Percentiles rank a stretch among this genome's conserved stretches.
Evolutionary conservation across 73 alveolate genomes (phyloP).

Genomic region (Paraurostyla sp.): DNA sequence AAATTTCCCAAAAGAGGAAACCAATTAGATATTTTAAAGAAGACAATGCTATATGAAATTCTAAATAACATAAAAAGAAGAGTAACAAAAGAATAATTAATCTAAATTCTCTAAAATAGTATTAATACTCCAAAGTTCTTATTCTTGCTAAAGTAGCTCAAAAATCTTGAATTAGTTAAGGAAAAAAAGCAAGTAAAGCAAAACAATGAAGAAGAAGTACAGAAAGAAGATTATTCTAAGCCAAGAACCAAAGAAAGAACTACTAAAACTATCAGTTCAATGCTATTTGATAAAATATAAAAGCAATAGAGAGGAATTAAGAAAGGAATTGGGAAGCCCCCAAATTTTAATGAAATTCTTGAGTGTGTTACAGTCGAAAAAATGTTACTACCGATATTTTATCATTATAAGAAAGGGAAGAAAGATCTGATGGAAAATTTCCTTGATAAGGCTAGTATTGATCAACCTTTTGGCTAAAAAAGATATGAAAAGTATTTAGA

Average conservation of each 20-base stretch:
- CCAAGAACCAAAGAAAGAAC: conserved; percentile 23
- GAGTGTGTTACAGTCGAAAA: conserved; percentile 24
- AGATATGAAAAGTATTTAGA: conserved; percentile 15
- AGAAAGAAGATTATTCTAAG: conserved; percentile 38
- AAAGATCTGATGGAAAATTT: conserved; percentile 8
- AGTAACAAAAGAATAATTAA: not conserved
- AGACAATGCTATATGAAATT: conserved; percentile 3
- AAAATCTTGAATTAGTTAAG: not conserved
- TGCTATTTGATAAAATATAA: not conserved
- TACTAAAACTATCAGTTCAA: not conserved
- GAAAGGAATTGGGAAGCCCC: not conserved
- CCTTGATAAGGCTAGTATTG: conserved; percentile 19
- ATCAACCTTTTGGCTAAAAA: conserved; percentile 24
- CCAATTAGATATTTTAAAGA: conserved; percentile 1
- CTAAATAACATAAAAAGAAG: not conserved
- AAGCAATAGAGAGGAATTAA: not conserved
- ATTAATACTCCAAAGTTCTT: conserved; percentile 19
- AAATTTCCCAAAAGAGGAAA: conserved; percentile 43
- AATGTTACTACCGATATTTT: conserved; percentile 35
- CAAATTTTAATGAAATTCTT: not conserved
- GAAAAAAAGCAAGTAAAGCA: not conserved
- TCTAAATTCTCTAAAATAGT: not conserved
- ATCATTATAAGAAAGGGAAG: conserved; percentile 42
- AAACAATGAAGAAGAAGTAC: not conserved
- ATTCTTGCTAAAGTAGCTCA: conserved; percentile 6